A percentile compares a stretch with the other conserved stretches of the same genome.
phyloP scores from a whole-genome alignment of 2,329 filamentous ascomycete genomes.

The Monilinia fructigena region DNA sequence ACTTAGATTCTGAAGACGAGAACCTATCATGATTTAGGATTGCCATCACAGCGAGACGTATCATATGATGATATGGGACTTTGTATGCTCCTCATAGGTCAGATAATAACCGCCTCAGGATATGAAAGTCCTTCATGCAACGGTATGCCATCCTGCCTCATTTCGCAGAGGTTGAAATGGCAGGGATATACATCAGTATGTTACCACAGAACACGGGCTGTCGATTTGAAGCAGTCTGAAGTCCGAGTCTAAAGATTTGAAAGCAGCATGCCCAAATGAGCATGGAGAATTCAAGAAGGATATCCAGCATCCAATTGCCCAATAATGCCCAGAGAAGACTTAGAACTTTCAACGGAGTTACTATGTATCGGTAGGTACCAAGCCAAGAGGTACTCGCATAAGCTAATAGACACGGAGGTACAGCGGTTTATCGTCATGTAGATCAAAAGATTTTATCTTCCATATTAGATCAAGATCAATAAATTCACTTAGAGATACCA shows the following conservation, averaged over 20 bases:
- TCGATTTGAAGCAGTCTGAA: constrained; percentile 3
- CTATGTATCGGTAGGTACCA: neutral
- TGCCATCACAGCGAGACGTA: constrained; percentile 7
- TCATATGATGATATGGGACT: constrained; percentile 10
- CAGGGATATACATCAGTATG: neutral
- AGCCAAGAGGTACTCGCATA: neutral
- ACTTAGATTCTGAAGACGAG: neutral
- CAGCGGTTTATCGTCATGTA: neutral
- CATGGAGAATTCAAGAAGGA: neutral
- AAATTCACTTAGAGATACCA: neutral
- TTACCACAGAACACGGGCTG: constrained; percentile 1
- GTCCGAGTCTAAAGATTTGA: neutral
- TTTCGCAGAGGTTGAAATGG: constrained; percentile 8
- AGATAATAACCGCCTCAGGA: constrained; percentile 8
- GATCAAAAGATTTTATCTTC: neutral
- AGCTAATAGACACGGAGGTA: neutral
- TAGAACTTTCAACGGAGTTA: neutral
- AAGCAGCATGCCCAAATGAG: constrained; percentile 4
- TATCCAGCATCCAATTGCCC: neutral
- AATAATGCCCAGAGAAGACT: neutral
- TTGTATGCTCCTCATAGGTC: constrained; percentile 4
- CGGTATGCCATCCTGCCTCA: constrained; percentile 5
- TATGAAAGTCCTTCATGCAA: constrained; percentile 12
- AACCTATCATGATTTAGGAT: constrained; percentile 1
- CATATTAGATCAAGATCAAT: neutral